phyloP scores from a whole-genome alignment of 2,329 filamentous ascomycete genomes.

The Cladosporium sphaerospermum region DNA sequence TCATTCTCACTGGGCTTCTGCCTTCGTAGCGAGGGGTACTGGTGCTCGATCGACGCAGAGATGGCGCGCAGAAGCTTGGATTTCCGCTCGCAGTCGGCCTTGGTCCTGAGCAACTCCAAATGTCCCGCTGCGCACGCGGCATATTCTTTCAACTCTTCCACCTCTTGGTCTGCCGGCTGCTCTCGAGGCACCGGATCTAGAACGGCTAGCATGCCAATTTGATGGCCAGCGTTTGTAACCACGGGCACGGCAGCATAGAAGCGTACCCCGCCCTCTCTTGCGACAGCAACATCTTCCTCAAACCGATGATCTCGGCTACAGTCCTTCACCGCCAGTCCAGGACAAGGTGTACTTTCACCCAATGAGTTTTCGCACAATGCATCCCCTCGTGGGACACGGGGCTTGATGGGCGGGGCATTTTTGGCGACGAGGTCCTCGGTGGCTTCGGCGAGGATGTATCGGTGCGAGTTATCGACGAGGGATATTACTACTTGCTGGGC shows the following conservation, averaged over 20 bases:
- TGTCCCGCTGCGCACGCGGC: slow-evolving; percentile 29
- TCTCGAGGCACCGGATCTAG: slow-evolving; percentile 22
- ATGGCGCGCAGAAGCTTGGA: slow-evolving; percentile 18
- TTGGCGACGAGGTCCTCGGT: slow-evolving; percentile 31
- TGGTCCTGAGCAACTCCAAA: slow-evolving; percentile 29
- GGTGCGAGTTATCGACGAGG: slow-evolving; percentile 42
- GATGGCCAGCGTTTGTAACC: slow-evolving; percentile 24
- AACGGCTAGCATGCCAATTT: slow-evolving; percentile 29
- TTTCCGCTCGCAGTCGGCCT: slow-evolving; percentile 23
- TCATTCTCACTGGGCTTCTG: slow-evolving; percentile 13
- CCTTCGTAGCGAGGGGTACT: slow-evolving; percentile 18
- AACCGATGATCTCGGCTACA: slow-evolving; percentile 28
- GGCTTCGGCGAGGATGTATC: slow-evolving; percentile 47
- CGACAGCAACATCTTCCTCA: slow-evolving; percentile 24
- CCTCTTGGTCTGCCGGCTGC: slow-evolving; percentile 17
- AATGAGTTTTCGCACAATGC: neutral
- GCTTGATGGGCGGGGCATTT: neutral
- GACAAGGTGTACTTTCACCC: slow-evolving; percentile 7
- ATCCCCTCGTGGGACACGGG: neutral
- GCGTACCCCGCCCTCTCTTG: slow-evolving; percentile 23
- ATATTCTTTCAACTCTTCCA: slow-evolving; percentile 25
- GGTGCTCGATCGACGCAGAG: slow-evolving; percentile 18
- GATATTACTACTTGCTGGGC: slow-evolving; percentile 33
- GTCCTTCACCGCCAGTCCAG: slow-evolving; percentile 22
- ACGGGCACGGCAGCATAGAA: slow-evolving; percentile 32